A percentile compares a stretch with the other conserved stretches of the same genome.
phyloP scores from a whole-genome alignment of 345 rosid genomes.

The Capsella bursapastoris region DNA sequence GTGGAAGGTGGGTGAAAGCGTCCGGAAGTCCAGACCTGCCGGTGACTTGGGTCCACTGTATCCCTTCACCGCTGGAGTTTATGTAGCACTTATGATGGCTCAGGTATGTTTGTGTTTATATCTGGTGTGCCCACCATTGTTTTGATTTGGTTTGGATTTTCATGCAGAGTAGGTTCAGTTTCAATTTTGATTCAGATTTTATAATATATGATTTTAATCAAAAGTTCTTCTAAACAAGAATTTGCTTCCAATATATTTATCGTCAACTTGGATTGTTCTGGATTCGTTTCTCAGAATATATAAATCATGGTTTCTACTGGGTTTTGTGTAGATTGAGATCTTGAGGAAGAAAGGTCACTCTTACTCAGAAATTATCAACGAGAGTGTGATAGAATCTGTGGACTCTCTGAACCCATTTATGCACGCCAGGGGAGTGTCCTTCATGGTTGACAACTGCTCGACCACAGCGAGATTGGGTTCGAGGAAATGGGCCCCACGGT shows the following conservation, averaged over 20 bases:
- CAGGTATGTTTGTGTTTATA: constrained; percentile 56
- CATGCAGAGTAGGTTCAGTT: not conserved
- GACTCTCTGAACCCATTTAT: constrained; percentile 95
- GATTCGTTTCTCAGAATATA: not conserved
- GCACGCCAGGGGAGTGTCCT: constrained; percentile 96
- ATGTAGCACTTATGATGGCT: constrained; percentile 94
- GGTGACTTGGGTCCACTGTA: constrained; percentile 82
- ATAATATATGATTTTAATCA: too few relatives aligned
- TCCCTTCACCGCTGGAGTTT: constrained; percentile 93
- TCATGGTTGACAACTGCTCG: constrained; percentile 96
- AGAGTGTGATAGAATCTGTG: constrained; percentile 88
- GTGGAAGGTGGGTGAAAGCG: constrained; percentile 95
- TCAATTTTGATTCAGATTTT: not conserved
- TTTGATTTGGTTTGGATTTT: not conserved
- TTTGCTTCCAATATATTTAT: not conserved
- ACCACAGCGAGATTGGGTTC: constrained; percentile 95
- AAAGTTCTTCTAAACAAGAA: not conserved
- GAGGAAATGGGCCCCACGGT: constrained; percentile 94
- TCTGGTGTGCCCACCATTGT: constrained; percentile 1
- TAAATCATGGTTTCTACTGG: constrained; percentile 2
- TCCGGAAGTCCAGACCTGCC: constrained; percentile 64
- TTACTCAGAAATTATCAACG: constrained; percentile 90
- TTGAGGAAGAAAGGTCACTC: constrained; percentile 98
- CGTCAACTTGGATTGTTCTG: not conserved
- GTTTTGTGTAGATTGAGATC: constrained; percentile 67